Conservation (phyloP, 2,329 filamentous ascomycete species). For the Cryphonectria radicalis region DNA sequence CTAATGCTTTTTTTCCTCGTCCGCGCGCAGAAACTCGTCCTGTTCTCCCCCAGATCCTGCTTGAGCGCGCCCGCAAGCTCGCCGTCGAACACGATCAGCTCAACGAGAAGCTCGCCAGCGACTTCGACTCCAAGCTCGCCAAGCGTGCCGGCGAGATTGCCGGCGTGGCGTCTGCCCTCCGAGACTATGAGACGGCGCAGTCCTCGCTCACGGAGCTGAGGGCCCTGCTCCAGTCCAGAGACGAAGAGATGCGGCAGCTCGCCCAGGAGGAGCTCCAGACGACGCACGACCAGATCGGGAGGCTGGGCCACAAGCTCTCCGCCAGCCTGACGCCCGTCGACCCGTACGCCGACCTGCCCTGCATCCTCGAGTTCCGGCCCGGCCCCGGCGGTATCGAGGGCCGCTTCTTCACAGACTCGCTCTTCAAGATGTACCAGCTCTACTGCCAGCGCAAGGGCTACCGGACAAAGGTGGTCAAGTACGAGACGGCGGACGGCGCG, state of each 20-base stretch:
- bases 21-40: slow-evolving; percentile 29
- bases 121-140: slow-evolving; percentile 61
- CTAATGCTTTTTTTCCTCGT: slow-evolving; percentile 6
- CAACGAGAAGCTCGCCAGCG: slow-evolving; percentile 52
- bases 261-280: slow-evolving; percentile 79
- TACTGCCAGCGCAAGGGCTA: slow-evolving; percentile 75
- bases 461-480: slow-evolving; percentile 73
- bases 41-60: slow-evolving; percentile 56
- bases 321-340: slow-evolving; percentile 82
- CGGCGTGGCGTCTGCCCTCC: slow-evolving; percentile 59
- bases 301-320: slow-evolving; percentile 71
- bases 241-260: slow-evolving; percentile 75
- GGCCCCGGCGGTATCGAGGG: slow-evolving; percentile 92
- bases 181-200: slow-evolving; percentile 60
- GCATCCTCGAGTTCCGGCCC: slow-evolving; percentile 88
- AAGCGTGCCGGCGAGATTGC: slow-evolving; percentile 66
- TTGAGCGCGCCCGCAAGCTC: slow-evolving; percentile 63
- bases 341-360: slow-evolving; percentile 87
- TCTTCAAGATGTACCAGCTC: slow-evolving; percentile 87
- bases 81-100: slow-evolving; percentile 62
- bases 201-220: slow-evolving; percentile 59
- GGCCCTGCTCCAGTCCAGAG: slow-evolving; percentile 54
- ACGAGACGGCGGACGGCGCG: slow-evolving; percentile 73
- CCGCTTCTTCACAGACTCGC: slow-evolving; percentile 82
- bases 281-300: slow-evolving; percentile 64